phyloP scores from a whole-genome alignment of 805 yeast species.

The Millerozyma acaciae region DNA sequence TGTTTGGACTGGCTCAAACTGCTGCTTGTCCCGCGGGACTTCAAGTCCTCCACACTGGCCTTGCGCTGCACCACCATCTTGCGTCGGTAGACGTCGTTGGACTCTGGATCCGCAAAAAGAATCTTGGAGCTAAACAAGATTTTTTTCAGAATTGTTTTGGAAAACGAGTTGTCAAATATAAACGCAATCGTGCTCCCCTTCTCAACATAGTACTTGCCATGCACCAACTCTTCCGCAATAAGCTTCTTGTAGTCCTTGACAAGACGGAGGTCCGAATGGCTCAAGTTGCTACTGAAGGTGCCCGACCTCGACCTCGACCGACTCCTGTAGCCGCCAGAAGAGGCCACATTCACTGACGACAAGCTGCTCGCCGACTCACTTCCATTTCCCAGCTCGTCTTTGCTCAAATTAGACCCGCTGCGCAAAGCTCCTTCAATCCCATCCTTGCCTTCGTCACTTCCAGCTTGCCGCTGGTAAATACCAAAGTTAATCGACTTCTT shows the following conservation, averaged over 20 bases:
- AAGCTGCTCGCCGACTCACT: slow-evolving; percentile 44
- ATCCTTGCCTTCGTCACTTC: slow-evolving; percentile 2
- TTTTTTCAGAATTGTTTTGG: slow-evolving; percentile 79
- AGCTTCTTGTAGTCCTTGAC: slow-evolving; percentile 55
- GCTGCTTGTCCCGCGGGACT: background rate
- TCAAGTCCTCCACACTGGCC: slow-evolving; percentile 1
- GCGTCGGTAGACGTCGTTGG: slow-evolving; percentile 2
- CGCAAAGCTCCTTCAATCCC: background rate
- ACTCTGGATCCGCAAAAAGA: slow-evolving; percentile 3
- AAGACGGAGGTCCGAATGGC: slow-evolving; percentile 41
- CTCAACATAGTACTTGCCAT: slow-evolving; percentile 56
- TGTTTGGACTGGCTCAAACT: slow-evolving; percentile 7
- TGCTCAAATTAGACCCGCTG: slow-evolving; percentile 1
- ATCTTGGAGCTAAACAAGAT: slow-evolving; percentile 55
- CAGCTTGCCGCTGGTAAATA: slow-evolving; percentile 33
- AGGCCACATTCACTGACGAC: slow-evolving; percentile 34
- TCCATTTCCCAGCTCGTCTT: slow-evolving; percentile 21
- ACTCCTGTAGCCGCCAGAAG: slow-evolving; percentile 26
- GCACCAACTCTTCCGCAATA: slow-evolving; percentile 54
- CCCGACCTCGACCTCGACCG: slow-evolving; percentile 27
- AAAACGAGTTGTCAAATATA: slow-evolving; percentile 87
- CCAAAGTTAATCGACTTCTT: slow-evolving; percentile 40
- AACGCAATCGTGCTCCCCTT: slow-evolving; percentile 78
- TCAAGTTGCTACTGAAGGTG: slow-evolving; percentile 36
- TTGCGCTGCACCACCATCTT: slow-evolving; percentile 3